These are phyloP conservation scores for Peronospora belbahrii DNA, from an alignment of 352 stramenopile species.

Conservation along the genomic window DNA sequence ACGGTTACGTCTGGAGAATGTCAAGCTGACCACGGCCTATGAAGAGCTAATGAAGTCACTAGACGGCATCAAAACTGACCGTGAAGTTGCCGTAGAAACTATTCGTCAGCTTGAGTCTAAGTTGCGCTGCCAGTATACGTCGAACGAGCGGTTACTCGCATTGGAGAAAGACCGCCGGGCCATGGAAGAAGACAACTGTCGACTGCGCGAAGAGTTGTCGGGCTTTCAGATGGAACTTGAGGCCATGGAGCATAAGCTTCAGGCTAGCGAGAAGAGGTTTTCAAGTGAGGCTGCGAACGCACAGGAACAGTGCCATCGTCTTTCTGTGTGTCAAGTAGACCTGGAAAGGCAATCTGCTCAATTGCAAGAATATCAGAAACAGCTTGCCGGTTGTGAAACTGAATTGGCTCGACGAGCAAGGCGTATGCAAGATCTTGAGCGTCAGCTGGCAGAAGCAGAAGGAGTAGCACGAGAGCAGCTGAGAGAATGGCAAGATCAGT, in stretches of 20 bases:
- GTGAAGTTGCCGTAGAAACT: slow-evolving; percentile 34
- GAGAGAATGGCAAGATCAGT: slow-evolving; percentile 29
- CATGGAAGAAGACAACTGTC: slow-evolving; percentile 50
- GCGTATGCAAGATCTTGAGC: slow-evolving; percentile 39
- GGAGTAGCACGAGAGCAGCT: slow-evolving; percentile 29
- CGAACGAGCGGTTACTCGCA: slow-evolving; percentile 45
- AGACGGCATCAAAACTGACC: slow-evolving; percentile 36
- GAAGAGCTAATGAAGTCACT: slow-evolving; percentile 49
- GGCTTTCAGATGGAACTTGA: slow-evolving; percentile 44
- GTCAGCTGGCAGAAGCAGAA: slow-evolving; percentile 29
- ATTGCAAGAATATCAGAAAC: slow-evolving; percentile 27
- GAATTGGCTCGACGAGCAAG: slow-evolving; percentile 19
- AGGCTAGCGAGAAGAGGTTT: slow-evolving; percentile 31
- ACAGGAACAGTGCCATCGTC: slow-evolving; percentile 29
- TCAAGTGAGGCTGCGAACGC: slow-evolving; percentile 28
- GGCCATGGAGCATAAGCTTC: slow-evolving; percentile 37
- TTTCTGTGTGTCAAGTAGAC: slow-evolving; percentile 22
- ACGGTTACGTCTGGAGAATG: slow-evolving; percentile 40
- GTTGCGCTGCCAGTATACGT: slow-evolving; percentile 36
- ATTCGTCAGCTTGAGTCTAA: slow-evolving; percentile 44
- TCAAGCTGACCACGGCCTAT: slow-evolving; percentile 43
- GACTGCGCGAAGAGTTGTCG: slow-evolving; percentile 38
- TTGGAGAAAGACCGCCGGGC: slow-evolving; percentile 45
- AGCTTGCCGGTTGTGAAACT: slow-evolving; percentile 17
- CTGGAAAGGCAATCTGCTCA: slow-evolving; percentile 17